Evolutionary conservation across 805 yeast species (phyloP).

Genomic region (Wilhelminamyces savonicus): DNA sequence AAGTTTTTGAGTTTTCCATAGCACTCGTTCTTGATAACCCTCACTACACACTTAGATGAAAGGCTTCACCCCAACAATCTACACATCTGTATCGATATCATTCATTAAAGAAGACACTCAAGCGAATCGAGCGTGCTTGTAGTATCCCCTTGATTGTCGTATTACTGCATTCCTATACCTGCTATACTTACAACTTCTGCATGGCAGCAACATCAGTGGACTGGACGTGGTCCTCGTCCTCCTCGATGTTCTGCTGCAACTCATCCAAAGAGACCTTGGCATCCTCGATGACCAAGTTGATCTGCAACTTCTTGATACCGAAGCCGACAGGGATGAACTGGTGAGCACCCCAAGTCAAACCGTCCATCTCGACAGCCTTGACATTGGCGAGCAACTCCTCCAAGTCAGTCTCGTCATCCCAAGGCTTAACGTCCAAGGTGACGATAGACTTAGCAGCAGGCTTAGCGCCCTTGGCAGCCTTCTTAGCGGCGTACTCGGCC

Average conservation of each 20-base stretch:
- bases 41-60: no score
- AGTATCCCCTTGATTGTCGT: no score
- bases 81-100: no score
- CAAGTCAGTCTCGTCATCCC: constrained; percentile 99
- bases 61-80: not conserved
- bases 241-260: constrained; percentile 71
- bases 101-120: no score
- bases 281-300: constrained; percentile 97
- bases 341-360: constrained; percentile 98
- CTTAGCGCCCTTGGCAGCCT: constrained; percentile 95
- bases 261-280: constrained; percentile 91
- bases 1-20: no score
- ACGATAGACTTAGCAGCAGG: constrained; percentile 98
- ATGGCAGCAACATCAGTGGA: constrained; percentile 98
- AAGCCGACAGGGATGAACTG: constrained; percentile 95
- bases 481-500: constrained; percentile 96
- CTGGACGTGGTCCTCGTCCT: constrained; percentile 98
- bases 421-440: constrained; percentile 97
- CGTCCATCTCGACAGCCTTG: constrained; percentile 80
- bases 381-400: constrained; percentile 84
- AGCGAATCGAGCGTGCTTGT: no score
- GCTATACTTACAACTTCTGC: constrained; percentile 72
- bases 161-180: no score
- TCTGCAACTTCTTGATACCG: constrained; percentile 99
- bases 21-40: no score